Evolutionary conservation across 805 yeast genomes (phyloP).

Genomic region (Candida railenensis): DNA sequence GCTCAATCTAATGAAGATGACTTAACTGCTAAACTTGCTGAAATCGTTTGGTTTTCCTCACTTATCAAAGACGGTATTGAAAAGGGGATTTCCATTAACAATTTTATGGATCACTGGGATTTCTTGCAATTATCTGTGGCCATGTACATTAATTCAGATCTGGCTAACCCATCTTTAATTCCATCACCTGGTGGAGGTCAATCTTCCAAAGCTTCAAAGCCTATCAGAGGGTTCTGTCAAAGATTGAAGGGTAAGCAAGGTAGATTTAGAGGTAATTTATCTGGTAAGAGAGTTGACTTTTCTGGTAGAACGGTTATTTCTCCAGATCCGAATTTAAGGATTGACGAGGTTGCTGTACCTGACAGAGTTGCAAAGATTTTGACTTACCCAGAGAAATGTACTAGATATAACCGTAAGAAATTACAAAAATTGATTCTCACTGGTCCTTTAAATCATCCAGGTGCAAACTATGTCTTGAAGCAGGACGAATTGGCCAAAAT

Average conservation of each 20-base stretch:
- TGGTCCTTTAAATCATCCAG: slow-evolving; percentile 92
- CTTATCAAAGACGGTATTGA: slow-evolving; percentile 92
- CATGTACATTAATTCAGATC: slow-evolving; percentile 95
- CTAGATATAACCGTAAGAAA: slow-evolving; percentile 79
- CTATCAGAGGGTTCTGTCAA: slow-evolving; percentile 95
- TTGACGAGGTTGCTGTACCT: slow-evolving; percentile 98
- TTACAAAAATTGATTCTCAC: slow-evolving; percentile 69
- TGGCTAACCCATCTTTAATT: slow-evolving; percentile 74
- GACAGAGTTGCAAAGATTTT: slow-evolving; percentile 93
- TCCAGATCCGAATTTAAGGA: slow-evolving; percentile 93
- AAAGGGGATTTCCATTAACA: slow-evolving; percentile 89
- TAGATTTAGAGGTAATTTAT: slow-evolving; percentile 94
- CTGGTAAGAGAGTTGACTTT: slow-evolving; percentile 98
- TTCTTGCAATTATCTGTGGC: slow-evolving; percentile 93
- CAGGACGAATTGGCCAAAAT: slow-evolving; percentile 83
- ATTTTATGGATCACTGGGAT: slow-evolving; percentile 99
- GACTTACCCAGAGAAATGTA: slow-evolving; percentile 94
- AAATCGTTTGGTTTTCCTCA: slow-evolving; percentile 95
- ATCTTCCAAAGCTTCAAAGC: slow-evolving; percentile 56
- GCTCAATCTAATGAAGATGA: slow-evolving; percentile 96
- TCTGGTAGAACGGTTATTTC: slow-evolving; percentile 98
- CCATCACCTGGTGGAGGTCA: slow-evolving; percentile 64
- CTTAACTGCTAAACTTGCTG: slow-evolving; percentile 91
- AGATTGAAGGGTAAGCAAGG: slow-evolving; percentile 98
- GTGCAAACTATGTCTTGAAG: slow-evolving; percentile 89